Base-by-base conservation (phyloP, 495 filamentous ascomycete species). In the Paragyromitra xinjiangensis region DNA sequence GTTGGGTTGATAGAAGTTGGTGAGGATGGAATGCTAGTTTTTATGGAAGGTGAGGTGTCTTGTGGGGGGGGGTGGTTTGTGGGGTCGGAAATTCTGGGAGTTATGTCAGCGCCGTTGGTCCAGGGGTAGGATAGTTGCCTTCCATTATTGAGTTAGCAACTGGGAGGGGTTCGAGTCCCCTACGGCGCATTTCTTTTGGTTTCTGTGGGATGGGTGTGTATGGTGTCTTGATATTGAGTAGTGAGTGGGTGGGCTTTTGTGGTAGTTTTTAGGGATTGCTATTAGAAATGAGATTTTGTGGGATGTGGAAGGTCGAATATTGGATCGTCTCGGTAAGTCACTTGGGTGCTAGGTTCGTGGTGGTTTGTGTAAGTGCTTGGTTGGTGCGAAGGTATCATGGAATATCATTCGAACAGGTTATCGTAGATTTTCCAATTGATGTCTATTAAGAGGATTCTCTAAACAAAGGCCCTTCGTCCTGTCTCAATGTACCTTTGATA, bases 51-150 rank as follows among this genome's bases (percentile, higher is more conserved):
- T 34, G 29, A 34, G 3, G 29, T 34, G 55, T 58, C 9, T 37
- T 29, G 16, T 22, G n/a, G n/a, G 48, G 4, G 19, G 19, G 19
- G 19, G n/a, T n/a, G 4, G 3, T 16, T 16, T 7, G 9, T 63
- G 3, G n/a, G 26, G 1, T 40, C 8, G 9, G 37, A 24, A 42
- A 42, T 11, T 1, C n/a, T 6, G 8, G 29, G 2, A 29, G 1
- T 14, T 7, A 44, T 29, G 61, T 19, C 40, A 6, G 73, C 73
- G 68, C 73, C 67, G 73, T 76, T 76, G 73, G 73, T 71, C 56
- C 69, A 71, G 73, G 73, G 67, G 73, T 72, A 76, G 69, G 58
- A 76, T 76, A 71, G 73, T 76, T 76, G 73, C 73, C 73, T 76
- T 76, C 73, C 73, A 76, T 65, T 29, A 48, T 59, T 14, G 51